A percentile compares a stretch with the other conserved stretches of the same genome.
Evolutionary conservation across 2,329 filamentous ascomycete species (phyloP).

Genomic region (Epicoccum sorghinum): DNA sequence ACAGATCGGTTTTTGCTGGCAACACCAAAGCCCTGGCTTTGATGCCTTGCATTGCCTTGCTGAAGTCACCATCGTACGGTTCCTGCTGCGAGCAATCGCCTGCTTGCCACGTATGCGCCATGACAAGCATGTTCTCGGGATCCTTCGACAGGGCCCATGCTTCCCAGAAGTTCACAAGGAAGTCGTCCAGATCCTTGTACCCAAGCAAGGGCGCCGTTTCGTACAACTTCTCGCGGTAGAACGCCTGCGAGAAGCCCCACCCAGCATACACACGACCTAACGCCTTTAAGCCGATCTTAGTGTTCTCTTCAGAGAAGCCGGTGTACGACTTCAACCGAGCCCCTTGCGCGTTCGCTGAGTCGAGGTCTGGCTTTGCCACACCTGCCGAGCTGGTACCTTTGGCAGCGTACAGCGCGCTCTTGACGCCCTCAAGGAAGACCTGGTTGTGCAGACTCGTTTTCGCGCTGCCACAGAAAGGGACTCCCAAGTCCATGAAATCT

Average conservation of each 20-base stretch:
- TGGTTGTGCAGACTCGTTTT: conserved; percentile 71
- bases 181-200: conserved; percentile 72
- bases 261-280: conserved; percentile 78
- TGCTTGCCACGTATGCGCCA: conserved; percentile 80
- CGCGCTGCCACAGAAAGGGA: conserved; percentile 71
- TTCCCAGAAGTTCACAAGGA: conserved; percentile 79
- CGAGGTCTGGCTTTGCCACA: conserved; percentile 39
- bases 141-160: conserved; percentile 74
- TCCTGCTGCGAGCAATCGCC: conserved; percentile 72
- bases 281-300: conserved; percentile 67
- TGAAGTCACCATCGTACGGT: conserved; percentile 71
- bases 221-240: conserved; percentile 75
- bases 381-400: conserved; percentile 62
- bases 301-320: conserved; percentile 61
- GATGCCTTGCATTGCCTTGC: conserved; percentile 66
- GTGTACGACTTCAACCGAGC: conserved; percentile 43
- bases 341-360: conserved; percentile 30
- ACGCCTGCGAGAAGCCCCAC: conserved; percentile 80
- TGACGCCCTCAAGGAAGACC: conserved; percentile 70
- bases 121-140: conserved; percentile 74
- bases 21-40: conserved; percentile 75
- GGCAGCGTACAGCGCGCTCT: conserved; percentile 63
- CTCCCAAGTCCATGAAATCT: conserved; percentile 68
- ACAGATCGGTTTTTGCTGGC: conserved; percentile 75
- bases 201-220: conserved; percentile 62